phyloP scores from a whole-genome alignment of 176 grass and related monocot species.

The Puya raimondii region DNA sequence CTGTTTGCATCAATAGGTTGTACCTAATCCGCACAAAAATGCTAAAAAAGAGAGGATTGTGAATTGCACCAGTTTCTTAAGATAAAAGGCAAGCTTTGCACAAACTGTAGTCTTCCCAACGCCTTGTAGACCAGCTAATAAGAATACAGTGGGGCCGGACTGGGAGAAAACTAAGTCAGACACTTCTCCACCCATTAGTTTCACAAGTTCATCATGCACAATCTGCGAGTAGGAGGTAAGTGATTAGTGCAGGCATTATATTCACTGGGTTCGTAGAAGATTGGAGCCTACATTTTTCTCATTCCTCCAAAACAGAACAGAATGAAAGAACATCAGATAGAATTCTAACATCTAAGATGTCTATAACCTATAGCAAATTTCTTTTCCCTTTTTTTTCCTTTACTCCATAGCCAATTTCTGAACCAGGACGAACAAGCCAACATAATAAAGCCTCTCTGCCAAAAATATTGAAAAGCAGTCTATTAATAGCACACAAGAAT shows the following conservation, averaged over 20 bases:
- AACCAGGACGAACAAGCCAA: background rate
- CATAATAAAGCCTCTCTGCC: background rate
- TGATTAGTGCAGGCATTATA: conserved; percentile 1
- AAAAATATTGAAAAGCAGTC: background rate
- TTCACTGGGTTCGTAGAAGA: background rate
- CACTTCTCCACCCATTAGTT: conserved; percentile 86
- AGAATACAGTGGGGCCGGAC: conserved; percentile 63
- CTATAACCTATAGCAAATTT: background rate
- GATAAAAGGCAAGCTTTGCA: conserved; percentile 82
- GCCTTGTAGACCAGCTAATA: conserved; percentile 84
- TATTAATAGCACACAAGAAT: background rate
- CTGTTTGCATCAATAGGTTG: conserved; percentile 32
- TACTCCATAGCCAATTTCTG: background rate
- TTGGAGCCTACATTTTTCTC: no score
- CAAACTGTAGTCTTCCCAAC: conserved; percentile 97
- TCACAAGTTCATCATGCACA: conserved; percentile 85
- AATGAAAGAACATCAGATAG: no score
- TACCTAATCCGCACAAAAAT: background rate
- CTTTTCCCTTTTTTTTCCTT: conserved; percentile 5
- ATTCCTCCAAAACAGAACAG: no score
- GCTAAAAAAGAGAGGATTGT: conserved; percentile 11
- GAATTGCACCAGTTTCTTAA: conserved; percentile 77
- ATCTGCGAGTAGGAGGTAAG: conserved; percentile 32
- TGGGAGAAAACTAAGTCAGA: conserved; percentile 80
- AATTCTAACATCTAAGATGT: no score